A percentile compares a stretch with the other conserved stretches of the same genome.
phyloP scores from a whole-genome alignment of 2,329 filamentous ascomycete genomes.

The Trichoderma atrobrunneum region DNA sequence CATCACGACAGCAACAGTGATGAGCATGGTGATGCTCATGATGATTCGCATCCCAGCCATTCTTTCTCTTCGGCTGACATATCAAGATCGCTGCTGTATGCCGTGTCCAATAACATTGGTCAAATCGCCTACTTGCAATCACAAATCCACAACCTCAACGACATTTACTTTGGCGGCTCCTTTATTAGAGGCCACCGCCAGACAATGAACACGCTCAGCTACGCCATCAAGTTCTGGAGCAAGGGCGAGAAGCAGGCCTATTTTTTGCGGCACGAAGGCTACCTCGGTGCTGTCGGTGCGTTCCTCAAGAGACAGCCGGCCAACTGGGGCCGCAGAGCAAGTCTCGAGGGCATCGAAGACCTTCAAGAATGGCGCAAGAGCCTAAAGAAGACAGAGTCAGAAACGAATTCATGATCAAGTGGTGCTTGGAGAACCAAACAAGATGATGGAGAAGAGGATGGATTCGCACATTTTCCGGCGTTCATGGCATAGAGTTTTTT shows the following conservation, averaged over 20 bases:
- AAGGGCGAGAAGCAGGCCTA: slow-evolving; percentile 93
- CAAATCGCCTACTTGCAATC: slow-evolving; percentile 98
- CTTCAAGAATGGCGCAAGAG: slow-evolving; percentile 31
- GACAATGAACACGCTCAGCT: slow-evolving; percentile 96
- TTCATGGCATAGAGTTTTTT: neutral
- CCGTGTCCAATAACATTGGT: slow-evolving; percentile 96
- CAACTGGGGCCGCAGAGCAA: slow-evolving; percentile 86
- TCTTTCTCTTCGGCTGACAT: slow-evolving; percentile 79
- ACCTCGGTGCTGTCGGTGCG: slow-evolving; percentile 88
- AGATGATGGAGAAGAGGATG: neutral
- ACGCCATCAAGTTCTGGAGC: slow-evolving; percentile 97
- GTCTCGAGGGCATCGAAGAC: slow-evolving; percentile 56
- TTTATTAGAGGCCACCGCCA: slow-evolving; percentile 96
- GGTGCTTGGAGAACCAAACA: neutral
- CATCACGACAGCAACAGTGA: slow-evolving; percentile 37
- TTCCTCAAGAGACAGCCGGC: slow-evolving; percentile 87
- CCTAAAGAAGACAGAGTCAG: slow-evolving; percentile 16
- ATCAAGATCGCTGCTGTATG: slow-evolving; percentile 86
- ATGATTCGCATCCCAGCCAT: slow-evolving; percentile 32
- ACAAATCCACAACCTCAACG: slow-evolving; percentile 83
- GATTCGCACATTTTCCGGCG: neutral
- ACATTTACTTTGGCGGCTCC: slow-evolving; percentile 96
- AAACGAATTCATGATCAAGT: neutral
- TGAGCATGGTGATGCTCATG: slow-evolving; percentile 32
- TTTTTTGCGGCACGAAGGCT: slow-evolving; percentile 93